These are phyloP conservation scores for Theobroma cacao DNA, from an alignment of 345 rosid species.

Conservation along the genomic window DNA sequence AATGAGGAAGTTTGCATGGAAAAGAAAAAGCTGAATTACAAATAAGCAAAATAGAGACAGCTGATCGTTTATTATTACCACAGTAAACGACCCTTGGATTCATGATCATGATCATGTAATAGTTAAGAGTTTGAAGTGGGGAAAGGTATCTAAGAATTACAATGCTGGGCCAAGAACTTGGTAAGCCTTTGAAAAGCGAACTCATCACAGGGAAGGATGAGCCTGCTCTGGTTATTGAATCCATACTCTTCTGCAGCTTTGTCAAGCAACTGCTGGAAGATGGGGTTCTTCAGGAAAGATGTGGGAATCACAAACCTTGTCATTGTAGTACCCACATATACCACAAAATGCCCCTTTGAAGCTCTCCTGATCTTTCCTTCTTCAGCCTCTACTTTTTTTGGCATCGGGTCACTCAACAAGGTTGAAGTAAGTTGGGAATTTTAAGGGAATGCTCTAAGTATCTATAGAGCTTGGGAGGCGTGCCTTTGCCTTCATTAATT, in stretches of 20 bases:
- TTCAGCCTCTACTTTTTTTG: constrained; percentile 19
- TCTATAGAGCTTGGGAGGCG: no score
- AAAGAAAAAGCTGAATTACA: no score
- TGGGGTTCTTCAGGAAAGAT: constrained; percentile 22
- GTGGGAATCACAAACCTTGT: constrained; percentile 26
- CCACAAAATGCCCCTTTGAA: constrained; percentile 36
- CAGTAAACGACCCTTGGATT: no score
- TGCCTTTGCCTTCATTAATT: no score
- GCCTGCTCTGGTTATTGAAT: constrained; percentile 5
- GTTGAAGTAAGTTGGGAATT: no score
- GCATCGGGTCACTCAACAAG: no score
- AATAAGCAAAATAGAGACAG: no score
- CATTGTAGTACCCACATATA: constrained; percentile 28
- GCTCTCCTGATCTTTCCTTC: constrained; percentile 23
- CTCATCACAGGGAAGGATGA: constrained; percentile 27
- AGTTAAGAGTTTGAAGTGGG: neutral
- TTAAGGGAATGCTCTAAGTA: no score
- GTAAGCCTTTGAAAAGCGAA: constrained; percentile 16
- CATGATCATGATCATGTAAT: neutral
- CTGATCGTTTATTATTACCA: no score
- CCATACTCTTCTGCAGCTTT: constrained; percentile 36
- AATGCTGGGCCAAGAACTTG: neutral
- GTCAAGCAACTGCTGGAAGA: constrained; percentile 25
- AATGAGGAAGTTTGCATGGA: no score
- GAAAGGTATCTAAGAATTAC: neutral